A percentile compares a stretch with the other conserved stretches of the same genome.
phyloP scores from a whole-genome alignment of 225 moss, liverwort and hornwort species.

The Asterella californica region DNA sequence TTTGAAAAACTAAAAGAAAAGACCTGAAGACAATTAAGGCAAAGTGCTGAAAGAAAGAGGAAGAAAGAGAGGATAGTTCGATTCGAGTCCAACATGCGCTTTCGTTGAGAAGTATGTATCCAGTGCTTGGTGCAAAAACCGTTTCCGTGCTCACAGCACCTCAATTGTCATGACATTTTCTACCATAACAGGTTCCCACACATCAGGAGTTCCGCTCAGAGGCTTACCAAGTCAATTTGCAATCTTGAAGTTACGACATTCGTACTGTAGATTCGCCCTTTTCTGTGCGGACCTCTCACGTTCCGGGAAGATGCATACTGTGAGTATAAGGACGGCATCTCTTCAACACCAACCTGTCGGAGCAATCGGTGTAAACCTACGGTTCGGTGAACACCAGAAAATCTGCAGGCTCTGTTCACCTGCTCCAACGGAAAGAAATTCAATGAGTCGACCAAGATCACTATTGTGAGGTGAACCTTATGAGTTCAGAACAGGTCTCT shows the following conservation, averaged over 20 bases:
- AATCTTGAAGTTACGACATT: constrained; percentile 32
- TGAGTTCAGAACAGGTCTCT: background rate
- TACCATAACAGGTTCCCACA: background rate
- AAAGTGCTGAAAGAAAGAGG: background rate
- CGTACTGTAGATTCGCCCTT: constrained; percentile 16
- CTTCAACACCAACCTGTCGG: background rate
- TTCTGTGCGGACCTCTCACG: constrained; percentile 6
- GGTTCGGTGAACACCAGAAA: constrained; percentile 19
- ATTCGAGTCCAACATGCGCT: background rate
- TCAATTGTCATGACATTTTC: background rate
- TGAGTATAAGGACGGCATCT: constrained; percentile 14
- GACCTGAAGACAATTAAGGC: background rate
- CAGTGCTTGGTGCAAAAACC: background rate
- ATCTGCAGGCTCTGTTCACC: constrained; percentile 33
- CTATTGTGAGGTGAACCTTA: background rate
- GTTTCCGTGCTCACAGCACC: too few relatives aligned
- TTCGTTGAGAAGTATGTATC: background rate
- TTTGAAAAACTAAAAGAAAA: background rate
- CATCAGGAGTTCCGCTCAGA: background rate
- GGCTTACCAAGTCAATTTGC: constrained; percentile 45
- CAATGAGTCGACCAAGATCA: background rate
- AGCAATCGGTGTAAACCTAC: constrained; percentile 14
- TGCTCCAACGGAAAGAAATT: constrained; percentile 4
- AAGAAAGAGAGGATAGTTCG: background rate
- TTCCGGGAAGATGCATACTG: background rate